phyloP scores from a whole-genome alignment of 441 rosid genomes.

The Gossypium aridum region DNA sequence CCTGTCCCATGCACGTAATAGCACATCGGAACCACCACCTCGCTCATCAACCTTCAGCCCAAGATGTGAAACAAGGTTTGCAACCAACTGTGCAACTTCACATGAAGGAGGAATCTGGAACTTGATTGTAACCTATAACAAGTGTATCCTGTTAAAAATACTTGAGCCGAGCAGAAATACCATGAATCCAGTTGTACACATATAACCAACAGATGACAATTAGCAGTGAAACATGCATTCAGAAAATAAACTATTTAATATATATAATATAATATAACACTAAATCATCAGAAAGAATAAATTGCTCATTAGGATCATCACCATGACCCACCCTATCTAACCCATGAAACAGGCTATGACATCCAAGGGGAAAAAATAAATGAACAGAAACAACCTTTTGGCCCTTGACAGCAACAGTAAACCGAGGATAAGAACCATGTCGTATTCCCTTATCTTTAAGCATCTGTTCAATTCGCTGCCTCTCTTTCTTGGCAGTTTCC shows the following conservation, averaged over 20 bases:
- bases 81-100: constrained; percentile 74
- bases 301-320: neutral
- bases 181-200: neutral
- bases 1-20: constrained; percentile 92
- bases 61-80: constrained; percentile 70
- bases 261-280: neutral
- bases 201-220: neutral
- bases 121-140: constrained; percentile 26
- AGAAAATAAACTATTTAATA: neutral
- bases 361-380: neutral
- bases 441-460: constrained; percentile 51
- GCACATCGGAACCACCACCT: constrained; percentile 77
- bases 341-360: neutral
- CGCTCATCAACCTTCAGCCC: constrained; percentile 65
- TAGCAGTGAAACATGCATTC: neutral
- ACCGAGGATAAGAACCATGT: constrained; percentile 59
- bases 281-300: neutral
- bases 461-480: constrained; percentile 49
- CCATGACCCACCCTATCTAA: neutral
- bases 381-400: constrained; percentile 53
- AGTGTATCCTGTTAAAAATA: neutral
- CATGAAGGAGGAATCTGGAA: constrained; percentile 26
- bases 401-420: constrained; percentile 71
- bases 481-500: constrained; percentile 66
- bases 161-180: neutral